Evolutionary conservation across 225 moss, liverwort and hornwort species (phyloP), one percentile per base, ranked within the genome.

Genomic region (Lunularia cruciata): DNA sequence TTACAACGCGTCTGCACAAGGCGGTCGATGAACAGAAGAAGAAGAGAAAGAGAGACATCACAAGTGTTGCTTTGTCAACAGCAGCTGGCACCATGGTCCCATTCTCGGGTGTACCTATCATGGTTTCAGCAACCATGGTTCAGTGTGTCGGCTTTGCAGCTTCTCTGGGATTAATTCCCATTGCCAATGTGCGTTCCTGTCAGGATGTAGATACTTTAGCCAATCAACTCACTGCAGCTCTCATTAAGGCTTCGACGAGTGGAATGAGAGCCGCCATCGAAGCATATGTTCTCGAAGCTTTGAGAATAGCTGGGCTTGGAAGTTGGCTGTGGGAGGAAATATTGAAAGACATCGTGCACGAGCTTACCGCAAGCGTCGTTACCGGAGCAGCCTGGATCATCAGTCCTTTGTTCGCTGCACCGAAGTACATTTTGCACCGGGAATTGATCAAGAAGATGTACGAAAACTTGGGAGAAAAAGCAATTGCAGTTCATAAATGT

Each of bases 391-490:
- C 72, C 43, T 86, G 80, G 85, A 57, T 86, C 64, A 20, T 86
- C 51, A 79, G 68, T 8, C 83, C 85, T 6, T 2, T 80, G 3
- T 57, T 86, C 8, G 56, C 79, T 0, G 72, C 6, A 58, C 83
- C 83, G 7, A 83, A 86, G 69, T 83, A 86, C 43, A 79, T 67
- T 57, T 2, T 86, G 45, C 85, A 86, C 58, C 83, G 83, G 18
- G 76, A 75, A 35, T 57, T 83, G 38, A 70, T 86, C 49, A 86
- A 86, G 43, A 79, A 67, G 33, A 86, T 86, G 85, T 80, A 80
- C 38, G 73, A 68, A 0, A 68, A 76, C 28, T 42, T 83, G 12
- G 85, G 85, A 10, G 65, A 79, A 64, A 86, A 77, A 74, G 85
- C 80, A 15, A 62, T 72, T 4, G 58, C 58, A 3, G 80, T 86